Percentiles rank a stretch among this genome's conserved stretches.
Conservation (phyloP, 352 stramenopile species). For the Pythium rhizo-oryzae region DNA sequence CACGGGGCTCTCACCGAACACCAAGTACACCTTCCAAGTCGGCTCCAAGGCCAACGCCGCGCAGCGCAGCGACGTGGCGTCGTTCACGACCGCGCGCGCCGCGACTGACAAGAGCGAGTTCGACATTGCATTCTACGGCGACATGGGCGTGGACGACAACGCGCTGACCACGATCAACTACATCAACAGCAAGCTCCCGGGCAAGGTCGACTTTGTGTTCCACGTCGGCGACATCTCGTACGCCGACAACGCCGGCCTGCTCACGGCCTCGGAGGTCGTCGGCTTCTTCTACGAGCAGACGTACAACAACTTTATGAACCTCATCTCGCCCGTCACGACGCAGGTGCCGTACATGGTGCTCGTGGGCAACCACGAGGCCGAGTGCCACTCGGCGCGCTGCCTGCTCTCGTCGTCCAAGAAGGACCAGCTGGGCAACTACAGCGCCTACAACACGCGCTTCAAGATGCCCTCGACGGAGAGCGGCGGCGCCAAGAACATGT, state of each 20-base stretch:
- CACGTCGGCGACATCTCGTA: constrained; percentile 78
- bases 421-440: constrained; percentile 75
- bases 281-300: constrained; percentile 88
- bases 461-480: constrained; percentile 82
- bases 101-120: constrained; percentile 37
- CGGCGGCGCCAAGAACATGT: constrained; percentile 75
- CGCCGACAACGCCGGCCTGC: constrained; percentile 35
- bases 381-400: constrained; percentile 80
- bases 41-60: constrained; percentile 17
- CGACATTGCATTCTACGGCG: constrained; percentile 58
- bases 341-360: constrained; percentile 83
- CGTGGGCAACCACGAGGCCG: constrained; percentile 88
- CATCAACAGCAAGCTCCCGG: constrained; percentile 40
- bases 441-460: constrained; percentile 84
- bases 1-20: constrained; percentile 36
- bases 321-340: constrained; percentile 51
- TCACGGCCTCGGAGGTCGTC: constrained; percentile 26
- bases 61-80: constrained; percentile 12
- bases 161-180: constrained; percentile 39
- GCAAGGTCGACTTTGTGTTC: constrained; percentile 60
- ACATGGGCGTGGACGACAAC: constrained; percentile 50
- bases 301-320: constrained; percentile 87
- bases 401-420: constrained; percentile 50
- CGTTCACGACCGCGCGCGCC: constrained; percentile 49
- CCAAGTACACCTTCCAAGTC: constrained; percentile 45